A percentile compares a stretch with the other conserved stretches of the same genome.
Conservation (phyloP, 768 basidiomycete species). For the Dentipellis sp. region DNA sequence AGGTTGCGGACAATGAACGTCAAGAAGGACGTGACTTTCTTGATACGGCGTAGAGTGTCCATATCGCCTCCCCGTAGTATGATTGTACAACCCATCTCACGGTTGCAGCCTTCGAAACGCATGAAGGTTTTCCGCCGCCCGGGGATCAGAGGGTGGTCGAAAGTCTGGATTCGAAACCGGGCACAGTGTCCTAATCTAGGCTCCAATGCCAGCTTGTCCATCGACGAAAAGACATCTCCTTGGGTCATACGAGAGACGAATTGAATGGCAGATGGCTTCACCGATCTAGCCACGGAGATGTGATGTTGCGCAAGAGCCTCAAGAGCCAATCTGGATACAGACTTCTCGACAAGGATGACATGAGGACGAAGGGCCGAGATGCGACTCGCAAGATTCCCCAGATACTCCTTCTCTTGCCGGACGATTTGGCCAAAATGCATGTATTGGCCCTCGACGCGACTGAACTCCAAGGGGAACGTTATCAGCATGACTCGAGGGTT, state of each 20-base stretch:
- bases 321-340: slow-evolving; percentile 83
- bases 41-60: slow-evolving; percentile 73
- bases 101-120: slow-evolving; percentile 94
- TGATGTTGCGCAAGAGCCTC: slow-evolving; percentile 79
- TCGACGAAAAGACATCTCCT: slow-evolving; percentile 89
- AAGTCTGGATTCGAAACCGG: slow-evolving; percentile 83
- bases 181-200: slow-evolving; percentile 85
- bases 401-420: slow-evolving; percentile 88
- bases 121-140: slow-evolving; percentile 92
- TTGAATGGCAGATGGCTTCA: slow-evolving; percentile 81
- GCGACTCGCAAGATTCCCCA: slow-evolving; percentile 77
- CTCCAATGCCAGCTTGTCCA: slow-evolving; percentile 87
- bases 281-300: slow-evolving; percentile 84
- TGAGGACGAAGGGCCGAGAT: slow-evolving; percentile 91
- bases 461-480: slow-evolving; percentile 91
- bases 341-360: slow-evolving; percentile 84
- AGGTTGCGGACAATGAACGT: slow-evolving; percentile 88
- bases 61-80: slow-evolving; percentile 82
- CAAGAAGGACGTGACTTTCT: slow-evolving; percentile 88
- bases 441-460: slow-evolving; percentile 87
- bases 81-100: slow-evolving; percentile 92
- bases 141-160: slow-evolving; percentile 91
- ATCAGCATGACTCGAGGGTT: slow-evolving; percentile 95
- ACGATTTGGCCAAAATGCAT: slow-evolving; percentile 87
- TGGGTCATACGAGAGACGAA: slow-evolving; percentile 92